These are phyloP conservation scores for Neurospora sp. DNA, from an alignment of 2,329 filamentous ascomycete species.

Conservation along the genomic window DNA sequence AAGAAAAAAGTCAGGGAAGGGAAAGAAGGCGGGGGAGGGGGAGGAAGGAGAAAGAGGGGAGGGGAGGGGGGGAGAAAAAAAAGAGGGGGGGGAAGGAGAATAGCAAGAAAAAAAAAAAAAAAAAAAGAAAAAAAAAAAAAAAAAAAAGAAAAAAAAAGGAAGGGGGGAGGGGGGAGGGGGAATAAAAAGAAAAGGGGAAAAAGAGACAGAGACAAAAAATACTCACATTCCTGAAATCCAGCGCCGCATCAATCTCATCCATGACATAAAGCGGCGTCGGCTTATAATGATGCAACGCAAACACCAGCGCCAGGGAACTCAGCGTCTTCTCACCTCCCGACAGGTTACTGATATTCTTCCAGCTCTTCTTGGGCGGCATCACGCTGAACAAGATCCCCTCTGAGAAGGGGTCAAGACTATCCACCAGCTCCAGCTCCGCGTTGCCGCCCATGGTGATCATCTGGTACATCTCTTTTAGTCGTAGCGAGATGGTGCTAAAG, in stretches of 20 bases:
- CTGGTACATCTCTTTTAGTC: constrained; percentile 99
- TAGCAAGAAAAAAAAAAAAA: no score
- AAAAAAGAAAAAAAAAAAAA: no score
- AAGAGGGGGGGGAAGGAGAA: no score
- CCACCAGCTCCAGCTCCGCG: constrained; percentile 91
- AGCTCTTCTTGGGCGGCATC: constrained; percentile 99
- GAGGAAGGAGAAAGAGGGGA: no score
- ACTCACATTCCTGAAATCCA: constrained; percentile 96
- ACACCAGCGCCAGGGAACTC: constrained; percentile 87
- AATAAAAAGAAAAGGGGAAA: not conserved
- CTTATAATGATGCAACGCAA: constrained; percentile 95
- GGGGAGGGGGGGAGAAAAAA: no score
- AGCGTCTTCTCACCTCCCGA: constrained; percentile 69
- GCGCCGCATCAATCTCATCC: constrained; percentile 97
- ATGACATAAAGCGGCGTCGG: constrained; percentile 97
- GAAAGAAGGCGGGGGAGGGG: no score
- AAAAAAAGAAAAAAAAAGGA: no score
- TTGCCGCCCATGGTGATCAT: constrained; percentile 99
- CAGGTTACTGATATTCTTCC: constrained; percentile 61
- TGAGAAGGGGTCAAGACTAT: constrained; percentile 90
- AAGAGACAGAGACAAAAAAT: not conserved
- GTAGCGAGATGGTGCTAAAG: constrained; percentile 85
- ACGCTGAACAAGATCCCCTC: constrained; percentile 96
- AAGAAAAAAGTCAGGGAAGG: no score
- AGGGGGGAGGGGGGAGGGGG: not conserved